Evolutionary conservation across 208 protist genomes (phyloP).

Genomic region (Acanthamoeba polyphaga): DNA sequence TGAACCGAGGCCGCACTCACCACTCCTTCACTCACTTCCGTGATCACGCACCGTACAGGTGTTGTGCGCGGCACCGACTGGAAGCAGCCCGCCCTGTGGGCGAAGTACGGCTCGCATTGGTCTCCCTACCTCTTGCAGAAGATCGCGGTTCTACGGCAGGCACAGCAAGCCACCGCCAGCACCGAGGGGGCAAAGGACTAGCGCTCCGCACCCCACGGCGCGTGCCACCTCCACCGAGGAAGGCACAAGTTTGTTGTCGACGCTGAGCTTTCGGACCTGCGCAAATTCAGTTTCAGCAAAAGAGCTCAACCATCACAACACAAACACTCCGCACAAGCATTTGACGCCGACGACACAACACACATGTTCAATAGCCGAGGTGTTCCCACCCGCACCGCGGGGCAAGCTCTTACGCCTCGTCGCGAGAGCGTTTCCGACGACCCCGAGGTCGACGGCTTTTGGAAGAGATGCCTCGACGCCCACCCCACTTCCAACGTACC

Average conservation of each 20-base stretch:
- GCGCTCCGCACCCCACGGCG: too few relatives aligned
- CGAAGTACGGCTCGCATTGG: constrained; percentile 43
- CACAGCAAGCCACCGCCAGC: neutral
- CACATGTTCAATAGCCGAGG: neutral
- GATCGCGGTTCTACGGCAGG: constrained; percentile 9
- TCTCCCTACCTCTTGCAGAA: constrained; percentile 63
- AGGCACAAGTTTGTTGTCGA: too few relatives aligned
- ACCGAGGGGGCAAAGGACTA: neutral
- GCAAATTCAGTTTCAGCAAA: neutral
- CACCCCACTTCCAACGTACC: neutral
- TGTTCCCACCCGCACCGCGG: neutral
- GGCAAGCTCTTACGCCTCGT: neutral
- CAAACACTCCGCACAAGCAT: neutral
- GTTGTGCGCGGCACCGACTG: constrained; percentile 73
- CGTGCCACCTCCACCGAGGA: neutral
- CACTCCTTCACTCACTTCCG: neutral
- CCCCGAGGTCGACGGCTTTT: neutral
- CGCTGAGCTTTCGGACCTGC: too few relatives aligned
- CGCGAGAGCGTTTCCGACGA: neutral
- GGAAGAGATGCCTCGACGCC: neutral
- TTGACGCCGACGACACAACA: neutral
- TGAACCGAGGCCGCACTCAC: neutral
- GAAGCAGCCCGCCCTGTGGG: constrained; percentile 52
- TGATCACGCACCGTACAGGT: neutral
- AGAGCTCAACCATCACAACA: too few relatives aligned